These are phyloP conservation scores for Zhuliangozyma blackwelliae DNA, from an alignment of 1,139 yeast species.

Conservation along the genomic window DNA sequence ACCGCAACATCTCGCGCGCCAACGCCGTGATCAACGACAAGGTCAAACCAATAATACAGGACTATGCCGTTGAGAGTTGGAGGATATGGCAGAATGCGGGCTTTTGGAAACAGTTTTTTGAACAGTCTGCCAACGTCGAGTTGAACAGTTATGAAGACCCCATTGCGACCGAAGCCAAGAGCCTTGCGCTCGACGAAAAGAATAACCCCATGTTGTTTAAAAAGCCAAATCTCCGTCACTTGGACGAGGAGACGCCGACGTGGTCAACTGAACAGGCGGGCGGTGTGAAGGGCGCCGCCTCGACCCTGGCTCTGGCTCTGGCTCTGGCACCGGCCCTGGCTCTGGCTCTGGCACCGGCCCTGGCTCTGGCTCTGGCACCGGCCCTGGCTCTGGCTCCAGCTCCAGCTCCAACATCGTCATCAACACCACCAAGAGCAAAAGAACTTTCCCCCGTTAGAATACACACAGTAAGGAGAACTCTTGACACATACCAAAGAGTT, in stretches of 20 bases:
- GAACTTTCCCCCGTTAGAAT: constrained; percentile 12
- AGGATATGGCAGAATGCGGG: constrained; percentile 58
- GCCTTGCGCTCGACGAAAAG: neutral
- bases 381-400: constrained; percentile 3
- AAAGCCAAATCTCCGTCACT: constrained; percentile 19
- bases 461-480: constrained; percentile 32
- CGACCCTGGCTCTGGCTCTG: too few species aligned
- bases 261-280: constrained; percentile 34
- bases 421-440: constrained; percentile 7
- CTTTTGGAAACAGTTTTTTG: constrained; percentile 75
- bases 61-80: constrained; percentile 51
- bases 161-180: constrained; percentile 3
- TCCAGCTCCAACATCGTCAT: constrained; percentile 6
- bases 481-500: constrained; percentile 33
- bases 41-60: constrained; percentile 57
- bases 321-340: too few species aligned
- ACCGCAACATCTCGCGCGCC: constrained; percentile 61
- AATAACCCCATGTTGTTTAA: constrained; percentile 12
- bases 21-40: constrained; percentile 60
- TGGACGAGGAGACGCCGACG: constrained; percentile 35
- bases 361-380: constrained; percentile 6
- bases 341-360: too few species aligned
- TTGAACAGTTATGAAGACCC: constrained; percentile 57
- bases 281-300: neutral
- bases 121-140: constrained; percentile 69